Base-by-base conservation (phyloP, 139 green algal genomes). In the Chlamydomonas sphaeroides region DNA sequence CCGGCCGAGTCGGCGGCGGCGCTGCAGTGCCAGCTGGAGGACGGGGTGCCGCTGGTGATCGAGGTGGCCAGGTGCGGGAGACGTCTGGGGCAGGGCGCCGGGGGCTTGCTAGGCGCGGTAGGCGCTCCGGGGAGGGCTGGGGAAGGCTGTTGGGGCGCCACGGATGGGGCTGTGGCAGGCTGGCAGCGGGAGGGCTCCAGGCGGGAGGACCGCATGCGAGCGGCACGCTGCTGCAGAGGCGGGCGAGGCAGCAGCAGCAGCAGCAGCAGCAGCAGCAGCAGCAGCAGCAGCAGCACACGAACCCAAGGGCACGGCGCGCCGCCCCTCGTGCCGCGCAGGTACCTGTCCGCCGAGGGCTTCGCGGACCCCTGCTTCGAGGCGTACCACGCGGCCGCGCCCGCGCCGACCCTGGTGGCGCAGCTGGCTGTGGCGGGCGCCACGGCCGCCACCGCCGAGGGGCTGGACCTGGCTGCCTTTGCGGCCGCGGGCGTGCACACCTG, bases 1-100 rank as follows among this genome's bases (percentile, higher is more conserved):
- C 33, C 51, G 25, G 30, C 65, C 1, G 82, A 73, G 30, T 53
- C 38, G 7, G 32, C 5, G 21, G 48, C 76, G 65, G 53, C 68
- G 53, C 73, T 87, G 72, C 68, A 66, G 65, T 67, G 49, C 33
- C 65, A 83, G 15, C 51, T 87, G 49, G 82, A 87, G 73, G 82
- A 67, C 33, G 73, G 73, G 5, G n/a, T 61, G 73, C 63, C 63
- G 38, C 39, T 80, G 74, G 33, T 36, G n/a, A 30, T 87, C 33
- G 74, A 87, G 83, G 51, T 87, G 33, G 82, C 83, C 39, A 63
- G 75, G 75, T 72, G 75, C 35, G 59, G 8, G 38, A 25, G 36
- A 7, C 3, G 65, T 23, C n/a, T n/a, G n/a, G n/a, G n/a, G n/a
- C n/a, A n/a, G n/a, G n/a, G n/a, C n/a, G n/a, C n/a, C n/a, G n/a